phyloP scores from a whole-genome alignment of 129 eudicot species.

The Sambucus nigra region DNA sequence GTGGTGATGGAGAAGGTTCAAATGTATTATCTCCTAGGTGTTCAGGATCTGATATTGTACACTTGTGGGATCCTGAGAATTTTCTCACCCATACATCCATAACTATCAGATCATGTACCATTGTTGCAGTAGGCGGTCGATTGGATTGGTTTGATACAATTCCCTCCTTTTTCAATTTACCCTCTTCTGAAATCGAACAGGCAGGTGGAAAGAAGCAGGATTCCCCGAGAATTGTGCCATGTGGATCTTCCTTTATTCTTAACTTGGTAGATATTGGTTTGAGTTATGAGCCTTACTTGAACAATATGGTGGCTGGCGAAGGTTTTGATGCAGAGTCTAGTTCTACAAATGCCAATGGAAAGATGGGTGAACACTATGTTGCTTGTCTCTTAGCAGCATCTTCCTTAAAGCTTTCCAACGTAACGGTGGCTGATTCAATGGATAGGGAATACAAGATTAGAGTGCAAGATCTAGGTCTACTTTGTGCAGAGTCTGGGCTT shows the following conservation, averaged over 20 bases:
- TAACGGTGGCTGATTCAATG: conserved; percentile 20
- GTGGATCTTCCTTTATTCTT: conserved; percentile 59
- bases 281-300: conserved; percentile 75
- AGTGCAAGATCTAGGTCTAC: conserved; percentile 73
- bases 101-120: conserved; percentile 58
- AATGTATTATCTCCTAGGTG: conserved; percentile 57
- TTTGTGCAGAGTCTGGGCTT: conserved; percentile 37
- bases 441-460: conserved; percentile 43
- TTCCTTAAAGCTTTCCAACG: conserved; percentile 50
- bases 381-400: conserved; percentile 84
- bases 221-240: conserved; percentile 1
- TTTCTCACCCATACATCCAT: conserved; percentile 37
- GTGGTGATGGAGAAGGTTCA: conserved; percentile 93
- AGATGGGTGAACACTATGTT: conserved; percentile 27
- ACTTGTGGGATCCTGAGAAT: conserved; percentile 50
- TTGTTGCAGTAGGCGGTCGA: conserved; percentile 80
- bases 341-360: conserved; percentile 6
- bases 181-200: conserved; percentile 38
- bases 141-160: conserved; percentile 79
- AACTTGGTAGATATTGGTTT: conserved; percentile 67
- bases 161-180: conserved; percentile 42
- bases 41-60: conserved; percentile 70
- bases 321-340: conserved; percentile 18
- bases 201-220: conserved; percentile 23
- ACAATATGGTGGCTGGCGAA: conserved; percentile 10